A percentile compares a stretch with the other conserved stretches of the same genome.
These are phyloP conservation scores for Russula vinacea DNA, from an alignment of 768 basidiomycete genomes.

Conservation along the genomic window DNA sequence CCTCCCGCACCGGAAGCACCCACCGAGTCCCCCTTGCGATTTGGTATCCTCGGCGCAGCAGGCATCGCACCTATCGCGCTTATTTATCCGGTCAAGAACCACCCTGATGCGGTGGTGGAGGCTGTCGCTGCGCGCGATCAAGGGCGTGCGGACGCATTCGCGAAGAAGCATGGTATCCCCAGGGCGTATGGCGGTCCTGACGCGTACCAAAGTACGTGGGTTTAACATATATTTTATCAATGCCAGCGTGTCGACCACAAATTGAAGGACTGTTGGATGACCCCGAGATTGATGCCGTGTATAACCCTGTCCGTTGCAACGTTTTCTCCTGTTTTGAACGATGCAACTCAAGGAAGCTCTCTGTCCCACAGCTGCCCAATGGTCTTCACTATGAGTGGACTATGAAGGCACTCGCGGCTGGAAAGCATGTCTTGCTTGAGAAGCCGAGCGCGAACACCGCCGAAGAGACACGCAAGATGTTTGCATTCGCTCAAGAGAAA, in stretches of 20 bases:
- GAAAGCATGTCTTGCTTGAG: slow-evolving; percentile 65
- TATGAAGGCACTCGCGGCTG: slow-evolving; percentile 55
- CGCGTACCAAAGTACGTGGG: slow-evolving; percentile 50
- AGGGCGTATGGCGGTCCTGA: slow-evolving; percentile 48
- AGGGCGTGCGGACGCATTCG: slow-evolving; percentile 46
- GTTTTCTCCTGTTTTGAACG: neutral
- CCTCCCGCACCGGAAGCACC: slow-evolving; percentile 11
- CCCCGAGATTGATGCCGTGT: slow-evolving; percentile 52
- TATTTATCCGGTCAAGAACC: slow-evolving; percentile 49
- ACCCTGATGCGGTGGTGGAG: slow-evolving; percentile 53
- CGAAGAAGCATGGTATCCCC: slow-evolving; percentile 51
- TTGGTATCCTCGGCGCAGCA: slow-evolving; percentile 54
- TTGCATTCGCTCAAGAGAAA: slow-evolving; percentile 46
- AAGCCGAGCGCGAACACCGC: slow-evolving; percentile 55
- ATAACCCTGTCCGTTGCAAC: slow-evolving; percentile 47
- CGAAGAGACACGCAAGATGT: slow-evolving; percentile 52
- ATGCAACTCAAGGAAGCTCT: neutral
- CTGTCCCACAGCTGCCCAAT: slow-evolving; percentile 47
- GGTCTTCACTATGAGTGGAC: slow-evolving; percentile 66
- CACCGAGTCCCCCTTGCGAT: slow-evolving; percentile 33
- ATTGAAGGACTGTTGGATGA: slow-evolving; percentile 49
- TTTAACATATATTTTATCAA: neutral
- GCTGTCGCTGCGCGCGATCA: slow-evolving; percentile 61
- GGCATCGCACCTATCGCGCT: slow-evolving; percentile 51
- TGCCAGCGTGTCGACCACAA: neutral